Base-by-base conservation (phyloP, 2,329 filamentous ascomycete species). In the Apiospora aurea region DNA sequence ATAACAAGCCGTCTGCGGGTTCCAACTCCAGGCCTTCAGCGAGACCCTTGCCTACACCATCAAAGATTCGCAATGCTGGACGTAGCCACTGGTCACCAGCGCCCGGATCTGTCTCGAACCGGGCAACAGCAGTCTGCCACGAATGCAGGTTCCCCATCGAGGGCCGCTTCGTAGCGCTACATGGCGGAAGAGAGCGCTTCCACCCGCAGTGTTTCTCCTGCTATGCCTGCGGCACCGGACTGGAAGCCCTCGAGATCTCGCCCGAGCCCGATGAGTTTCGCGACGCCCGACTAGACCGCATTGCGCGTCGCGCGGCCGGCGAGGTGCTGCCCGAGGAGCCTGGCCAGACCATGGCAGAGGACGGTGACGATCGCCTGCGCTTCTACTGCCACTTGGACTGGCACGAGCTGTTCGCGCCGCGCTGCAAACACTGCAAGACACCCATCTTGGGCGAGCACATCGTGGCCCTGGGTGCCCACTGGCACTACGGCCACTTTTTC, bases 361-460 rank as follows among this genome's bases (percentile, higher is more conserved):
- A 96, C 76, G 91, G 92, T 57, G 93, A 96, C 79, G 88, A 89
- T 49, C 87, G 90, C 14, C 84, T 94, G 66, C 91, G 96, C 14
- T 98, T 98, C 87, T 99, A 93, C 85, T 99, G 96, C 83, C 96
- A 98, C 80, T 89, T 99, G n/a, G 96, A 99, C 85, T 99, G 95
- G 89, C 96, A 99, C 82, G 96, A 99, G 83, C 86, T 93, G 70
- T 99, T 94, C 82, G 95, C 93, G 44, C 96, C 96, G 5, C 91
- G 94, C 57, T 99, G 96, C 87, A 96, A 96, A 84, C 95, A 94
- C 81, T 99, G 96, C 88, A 95, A 93, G 81, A 99, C 96, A 10
- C 96, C 96, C 4, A 99, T 99, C 78, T 91, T 98, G 76, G 95
- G 95, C 57, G 95, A 98, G 82, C 94, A 98, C 76, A 92, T 98